These are phyloP conservation scores for Cytospora piceae DNA, from an alignment of 2,329 filamentous ascomycete species.

Conservation along the genomic window DNA sequence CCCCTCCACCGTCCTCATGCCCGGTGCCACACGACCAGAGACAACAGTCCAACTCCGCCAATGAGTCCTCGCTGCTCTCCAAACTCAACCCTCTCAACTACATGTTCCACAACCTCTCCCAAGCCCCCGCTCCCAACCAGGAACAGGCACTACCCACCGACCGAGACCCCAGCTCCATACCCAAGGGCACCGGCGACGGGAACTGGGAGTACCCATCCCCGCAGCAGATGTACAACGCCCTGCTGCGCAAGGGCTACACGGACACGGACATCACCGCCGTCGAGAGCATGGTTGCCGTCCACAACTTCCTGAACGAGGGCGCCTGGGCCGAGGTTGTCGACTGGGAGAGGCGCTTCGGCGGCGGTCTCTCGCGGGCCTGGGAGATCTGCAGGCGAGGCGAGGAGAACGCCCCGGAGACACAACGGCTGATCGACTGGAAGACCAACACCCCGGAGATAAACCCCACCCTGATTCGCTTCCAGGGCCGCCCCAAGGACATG, in stretches of 20 bases:
- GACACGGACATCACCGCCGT: conserved; percentile 93
- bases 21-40: conserved; percentile 49
- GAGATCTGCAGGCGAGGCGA: conserved; percentile 75
- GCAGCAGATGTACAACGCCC: conserved; percentile 99
- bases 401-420: conserved; percentile 52
- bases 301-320: conserved; percentile 98
- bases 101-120: conserved; percentile 89
- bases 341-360: conserved; percentile 86
- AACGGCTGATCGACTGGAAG: conserved; percentile 46
- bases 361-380: conserved; percentile 74
- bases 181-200: conserved; percentile 74
- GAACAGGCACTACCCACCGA: conserved; percentile 73
- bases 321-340: conserved; percentile 94
- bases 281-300: conserved; percentile 94
- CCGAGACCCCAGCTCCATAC: conserved; percentile 87
- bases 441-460: conserved; percentile 51
- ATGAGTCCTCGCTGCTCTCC: conserved; percentile 53
- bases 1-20: conserved; percentile 44
- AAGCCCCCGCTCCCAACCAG: conserved; percentile 76
- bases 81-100: conserved; percentile 79
- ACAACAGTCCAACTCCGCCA: conserved; percentile 19
- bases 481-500: conserved; percentile 84
- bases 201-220: conserved; percentile 99
- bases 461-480: conserved; percentile 82
- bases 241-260: conserved; percentile 92